phyloP scores from a whole-genome alignment of 306 rosid species.

The Dryas alaskensis region DNA sequence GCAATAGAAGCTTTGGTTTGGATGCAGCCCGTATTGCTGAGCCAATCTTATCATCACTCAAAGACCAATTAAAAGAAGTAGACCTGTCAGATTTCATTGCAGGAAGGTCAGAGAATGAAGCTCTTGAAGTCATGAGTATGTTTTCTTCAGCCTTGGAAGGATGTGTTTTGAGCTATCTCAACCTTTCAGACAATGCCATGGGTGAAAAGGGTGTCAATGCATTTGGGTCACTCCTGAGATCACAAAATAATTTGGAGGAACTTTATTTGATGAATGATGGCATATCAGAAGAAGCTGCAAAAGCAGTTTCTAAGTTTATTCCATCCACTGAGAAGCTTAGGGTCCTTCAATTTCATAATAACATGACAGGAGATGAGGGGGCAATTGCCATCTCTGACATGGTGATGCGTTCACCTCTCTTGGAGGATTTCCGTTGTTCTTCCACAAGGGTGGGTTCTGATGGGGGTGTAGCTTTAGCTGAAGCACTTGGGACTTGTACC shows the following conservation, averaged over 20 bases:
- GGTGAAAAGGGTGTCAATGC: constrained; percentile 86
- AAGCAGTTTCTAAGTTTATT: constrained; percentile 75
- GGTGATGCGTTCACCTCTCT: constrained; percentile 53
- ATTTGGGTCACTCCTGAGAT: constrained; percentile 61
- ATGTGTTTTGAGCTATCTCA: constrained; percentile 52
- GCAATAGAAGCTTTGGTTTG: constrained; percentile 85
- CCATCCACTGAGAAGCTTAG: constrained; percentile 78
- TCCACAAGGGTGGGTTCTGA: constrained; percentile 83
- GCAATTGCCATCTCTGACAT: constrained; percentile 65
- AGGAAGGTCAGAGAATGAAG: constrained; percentile 79
- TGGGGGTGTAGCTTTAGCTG: constrained; percentile 75
- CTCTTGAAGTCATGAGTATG: constrained; percentile 73
- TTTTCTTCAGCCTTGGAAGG: constrained; percentile 82
- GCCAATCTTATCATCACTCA: constrained; percentile 57
- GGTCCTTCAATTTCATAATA: constrained; percentile 86
- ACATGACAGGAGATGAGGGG: constrained; percentile 68
- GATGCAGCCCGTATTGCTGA: constrained; percentile 75
- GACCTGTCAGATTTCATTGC: constrained; percentile 83
- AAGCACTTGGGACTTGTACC: constrained; percentile 68
- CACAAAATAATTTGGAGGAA: constrained; percentile 72
- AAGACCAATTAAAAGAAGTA: constrained; percentile 67
- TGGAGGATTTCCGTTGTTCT: constrained; percentile 85
- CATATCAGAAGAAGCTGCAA: constrained; percentile 92
- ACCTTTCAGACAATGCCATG: constrained; percentile 82
- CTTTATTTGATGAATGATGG: constrained; percentile 93